phyloP scores from a whole-genome alignment of 78 protist genomes.

The Blattamonas nauphoetae region DNA sequence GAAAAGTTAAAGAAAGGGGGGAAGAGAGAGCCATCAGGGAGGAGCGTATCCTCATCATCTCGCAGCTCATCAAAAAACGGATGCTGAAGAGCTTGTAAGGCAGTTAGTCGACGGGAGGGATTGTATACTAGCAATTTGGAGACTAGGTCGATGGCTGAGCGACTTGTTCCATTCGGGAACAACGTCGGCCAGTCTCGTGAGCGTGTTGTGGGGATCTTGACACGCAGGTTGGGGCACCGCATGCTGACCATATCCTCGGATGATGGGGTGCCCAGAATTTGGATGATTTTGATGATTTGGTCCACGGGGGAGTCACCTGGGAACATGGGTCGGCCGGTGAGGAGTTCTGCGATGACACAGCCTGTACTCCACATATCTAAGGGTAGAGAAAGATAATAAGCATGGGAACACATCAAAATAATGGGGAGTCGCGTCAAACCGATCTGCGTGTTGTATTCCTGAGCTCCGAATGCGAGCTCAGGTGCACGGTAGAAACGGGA shows the following conservation, averaged over 20 bases:
- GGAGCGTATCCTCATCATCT: background rate
- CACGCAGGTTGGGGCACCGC: no score
- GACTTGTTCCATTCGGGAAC: slow-evolving; percentile 23
- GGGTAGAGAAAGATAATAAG: background rate
- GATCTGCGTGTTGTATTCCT: slow-evolving; percentile 83
- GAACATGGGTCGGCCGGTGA: no score
- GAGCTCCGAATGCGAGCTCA: slow-evolving; percentile 94
- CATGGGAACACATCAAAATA: background rate
- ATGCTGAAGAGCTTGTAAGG: slow-evolving; percentile 20
- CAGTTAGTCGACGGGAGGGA: slow-evolving; percentile 29
- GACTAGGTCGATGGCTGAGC: slow-evolving; percentile 36
- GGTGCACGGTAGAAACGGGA: slow-evolving; percentile 99
- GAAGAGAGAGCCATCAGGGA: slow-evolving; percentile 7
- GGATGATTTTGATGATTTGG: no score
- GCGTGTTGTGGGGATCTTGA: no score
- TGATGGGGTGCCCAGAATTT: no score
- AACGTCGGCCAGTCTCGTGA: no score
- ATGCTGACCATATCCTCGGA: no score
- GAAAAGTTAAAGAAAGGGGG: background rate
- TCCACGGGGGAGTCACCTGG: no score
- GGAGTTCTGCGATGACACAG: no score
- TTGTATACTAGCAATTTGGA: slow-evolving; percentile 24
- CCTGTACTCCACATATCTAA: no score
- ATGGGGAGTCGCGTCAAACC: slow-evolving; percentile 40
- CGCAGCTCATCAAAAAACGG: slow-evolving; percentile 42